A percentile compares a stretch with the other conserved stretches of the same genome.
phyloP scores from a whole-genome alignment of 306 rosid species.

The Fagus crenata region DNA sequence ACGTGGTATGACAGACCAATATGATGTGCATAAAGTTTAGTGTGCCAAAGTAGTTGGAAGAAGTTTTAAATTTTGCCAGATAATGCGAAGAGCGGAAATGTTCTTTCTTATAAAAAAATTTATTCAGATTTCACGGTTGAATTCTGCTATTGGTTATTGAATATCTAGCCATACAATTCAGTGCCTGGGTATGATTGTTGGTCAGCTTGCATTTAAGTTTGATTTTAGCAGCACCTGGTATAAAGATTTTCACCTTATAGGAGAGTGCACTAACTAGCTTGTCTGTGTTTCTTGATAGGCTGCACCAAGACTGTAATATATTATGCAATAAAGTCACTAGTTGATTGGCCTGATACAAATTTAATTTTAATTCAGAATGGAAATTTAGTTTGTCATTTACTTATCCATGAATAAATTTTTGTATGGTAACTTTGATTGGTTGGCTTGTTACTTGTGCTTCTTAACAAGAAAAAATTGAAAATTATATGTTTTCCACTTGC shows the following conservation, averaged over 20 bases:
- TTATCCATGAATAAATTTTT: not conserved
- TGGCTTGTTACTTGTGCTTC: not conserved
- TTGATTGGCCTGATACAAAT: not conserved
- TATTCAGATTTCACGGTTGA: not conserved
- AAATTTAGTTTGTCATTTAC: not conserved
- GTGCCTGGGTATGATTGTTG: not conserved
- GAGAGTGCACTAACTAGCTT: not conserved
- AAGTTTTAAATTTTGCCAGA: not conserved
- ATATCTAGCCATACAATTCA: not conserved
- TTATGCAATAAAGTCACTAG: not conserved
- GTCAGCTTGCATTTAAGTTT: not conserved
- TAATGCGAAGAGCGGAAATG: not conserved
- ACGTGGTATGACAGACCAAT: not conserved
- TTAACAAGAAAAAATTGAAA: not conserved
- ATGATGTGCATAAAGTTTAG: not conserved
- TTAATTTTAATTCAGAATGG: not conserved
- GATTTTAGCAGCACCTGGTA: not conserved
- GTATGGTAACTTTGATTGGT: not conserved
- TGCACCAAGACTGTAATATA: not conserved
- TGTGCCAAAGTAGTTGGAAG: not conserved
- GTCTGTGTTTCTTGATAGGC: not conserved
- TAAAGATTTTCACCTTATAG: not conserved
- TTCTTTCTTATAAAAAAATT: not conserved
- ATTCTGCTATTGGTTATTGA: not conserved
- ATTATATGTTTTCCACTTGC: constrained; percentile 1